Evolutionary conservation across 257 asterid species (phyloP), one percentile per base, ranked within the genome.

Genomic region (Jacaranda mimosifolia): DNA sequence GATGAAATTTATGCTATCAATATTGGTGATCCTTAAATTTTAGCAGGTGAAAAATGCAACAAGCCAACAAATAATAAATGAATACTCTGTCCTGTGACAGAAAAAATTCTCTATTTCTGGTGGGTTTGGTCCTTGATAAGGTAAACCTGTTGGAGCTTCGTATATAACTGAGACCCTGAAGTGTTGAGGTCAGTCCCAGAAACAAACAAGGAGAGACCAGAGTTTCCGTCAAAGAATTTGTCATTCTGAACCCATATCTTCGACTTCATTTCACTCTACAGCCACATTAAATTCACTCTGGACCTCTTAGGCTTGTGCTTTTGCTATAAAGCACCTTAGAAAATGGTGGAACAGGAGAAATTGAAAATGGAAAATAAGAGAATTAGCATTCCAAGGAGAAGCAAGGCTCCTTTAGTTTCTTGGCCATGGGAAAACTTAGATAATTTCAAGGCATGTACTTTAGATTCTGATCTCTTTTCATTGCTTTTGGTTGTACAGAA

Each of bases 341-440:
- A 55, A 6, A 63, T 64, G 45, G 32, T 51, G 35, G 72, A 52
- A 21, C 57, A 45, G 18, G 49, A 58, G 19, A 36, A 72, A 58
- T 5, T 18, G 15, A 73, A 79, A 17, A 86, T 86, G 84, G 82
- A 51, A 14, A 65, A 76, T 21, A 79, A 83, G 68, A 77, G 71
- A 56, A 72, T 68, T 58, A 26, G 32, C 32, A 55, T 43, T 84
- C 64, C 21, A 21, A 63, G 70, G 18, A 84, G 59, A 71, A 82
- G 9, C 80, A 84, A 78, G 56, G 90, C 92, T 72, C 85, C 88
- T 76, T 81, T 94, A 46, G 91, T 92, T 88, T 45, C 96, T 56
- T 92, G 98, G 97, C 98, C 98, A 69, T 94, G 98, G 98, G 86
- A 89, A 76, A 87, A 88, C 49, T 70, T 89, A 70, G 87, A 87